Base-by-base conservation (phyloP, 2,329 filamentous ascomycete genomes). In the Venturia effusa region DNA sequence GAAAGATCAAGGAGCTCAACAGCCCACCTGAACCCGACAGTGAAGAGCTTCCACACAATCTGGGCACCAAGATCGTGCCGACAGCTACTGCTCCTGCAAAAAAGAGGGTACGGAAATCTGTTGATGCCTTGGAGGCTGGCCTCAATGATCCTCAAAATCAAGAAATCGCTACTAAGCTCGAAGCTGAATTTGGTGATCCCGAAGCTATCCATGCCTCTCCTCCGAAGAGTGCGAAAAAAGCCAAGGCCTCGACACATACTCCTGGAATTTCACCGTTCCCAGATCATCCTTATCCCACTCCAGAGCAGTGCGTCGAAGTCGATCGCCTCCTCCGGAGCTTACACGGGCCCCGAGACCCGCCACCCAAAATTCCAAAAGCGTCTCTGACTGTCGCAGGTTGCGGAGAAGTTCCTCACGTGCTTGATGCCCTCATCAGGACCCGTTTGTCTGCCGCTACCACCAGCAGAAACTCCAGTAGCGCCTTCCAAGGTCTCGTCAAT, bases 361-460 rank as follows among this genome's bases (percentile, higher is more conserved):
- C 90, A 0, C 78, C 83, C n/a, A 82, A 79, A 0, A 84, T 92
- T 10, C 88, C 88, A 0, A 78, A 64, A 11, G 45, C 48, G 0
- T 90, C 88, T 5, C 78, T 89, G 6, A 84, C 84, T 8, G 80
- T 89, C 3, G 85, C 90, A 15, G 90, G 90, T 22, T 88, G 85
- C 67, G 85, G 85, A 40, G 84, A 87, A 71, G 84, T 86, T 0
- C 85, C 84, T 0, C 85, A 83, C 2, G 83, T 88, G 0, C 78
- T 87, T 2, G 85, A 88, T 70, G 84, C 85, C 0, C 75, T 87
- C 5, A 81, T 87, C 64, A 80, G 84, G 8, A 88, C 85, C 0
- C 76, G 84, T 2, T 78, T 88, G 10, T 85, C 82, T 63, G 84
- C 84, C 30, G 83, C 84, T 43, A 87, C 85, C 0, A 82, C 81